Conservation (phyloP, 2,329 filamentous ascomycete species). For the Alternaria gaisen region DNA sequence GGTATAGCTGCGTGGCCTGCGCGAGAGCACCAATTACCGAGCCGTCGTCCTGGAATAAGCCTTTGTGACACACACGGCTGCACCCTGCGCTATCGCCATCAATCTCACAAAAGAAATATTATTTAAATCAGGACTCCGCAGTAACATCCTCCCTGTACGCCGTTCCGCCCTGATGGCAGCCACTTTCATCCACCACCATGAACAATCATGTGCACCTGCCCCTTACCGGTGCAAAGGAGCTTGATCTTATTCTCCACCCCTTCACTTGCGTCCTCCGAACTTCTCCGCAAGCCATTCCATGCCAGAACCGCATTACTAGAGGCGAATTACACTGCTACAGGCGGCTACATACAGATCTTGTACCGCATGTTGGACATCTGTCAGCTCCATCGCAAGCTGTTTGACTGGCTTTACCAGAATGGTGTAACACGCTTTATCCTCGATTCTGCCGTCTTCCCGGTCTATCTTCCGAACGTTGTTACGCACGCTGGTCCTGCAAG, state of each 20-base stretch:
- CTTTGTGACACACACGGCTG: constrained; percentile 32
- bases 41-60: constrained; percentile 23
- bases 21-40: constrained; percentile 32
- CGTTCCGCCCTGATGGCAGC: constrained; percentile 20
- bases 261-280: constrained; percentile 28
- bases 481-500: constrained; percentile 18
- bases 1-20: constrained; percentile 26
- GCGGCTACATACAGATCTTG: constrained; percentile 28
- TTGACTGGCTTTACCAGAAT: constrained; percentile 5
- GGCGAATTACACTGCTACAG: constrained; percentile 28
- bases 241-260: not conserved
- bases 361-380: constrained; percentile 1
- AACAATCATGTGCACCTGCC: not conserved
- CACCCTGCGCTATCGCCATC: constrained; percentile 33
- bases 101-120: constrained; percentile 33
- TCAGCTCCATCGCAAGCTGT: not conserved
- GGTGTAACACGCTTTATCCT: constrained; percentile 8
- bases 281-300: constrained; percentile 30
- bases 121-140: constrained; percentile 23
- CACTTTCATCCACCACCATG: not conserved
- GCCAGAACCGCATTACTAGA: constrained; percentile 22
- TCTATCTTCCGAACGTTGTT: constrained; percentile 22
- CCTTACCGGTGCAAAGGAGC: not conserved
- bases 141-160: constrained; percentile 13
- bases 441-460: constrained; percentile 18